Evolutionary conservation across 768 basidiomycete species (phyloP), one percentile per base, ranked within the genome.

Genomic region (Panellus pusillus): DNA sequence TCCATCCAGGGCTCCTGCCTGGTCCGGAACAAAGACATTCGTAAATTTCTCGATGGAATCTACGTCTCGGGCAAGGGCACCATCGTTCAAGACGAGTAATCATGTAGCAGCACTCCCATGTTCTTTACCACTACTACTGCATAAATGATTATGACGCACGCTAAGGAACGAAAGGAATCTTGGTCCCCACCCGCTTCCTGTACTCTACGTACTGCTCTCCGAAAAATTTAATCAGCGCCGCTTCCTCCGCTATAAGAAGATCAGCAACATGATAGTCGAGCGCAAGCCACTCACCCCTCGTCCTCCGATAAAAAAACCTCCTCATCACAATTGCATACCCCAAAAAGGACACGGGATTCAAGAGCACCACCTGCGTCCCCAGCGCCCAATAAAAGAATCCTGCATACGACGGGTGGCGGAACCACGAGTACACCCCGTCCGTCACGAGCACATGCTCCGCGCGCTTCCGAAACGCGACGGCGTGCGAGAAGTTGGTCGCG

Each of bases 11-110:
- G 95, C 63, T 80, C 89, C 57, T 97, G 93, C 79, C 85, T 88
- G 63, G 97, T 99, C 67, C 89, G 93, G 74, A 97, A 98, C 88
- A 99, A 99, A 81, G 96, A 96, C 81, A 98, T 98, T 76, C 93
- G 96, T 66, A 97, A 98, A 81, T 97, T 98, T 82, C 79, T 97
- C 71, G 92, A 95, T 69, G 90, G 92, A 71, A 83, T 94, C 75
- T 93, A 93, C 65, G 91, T 93, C 57, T 93, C 92, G 35, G 87
- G 89, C 66, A 87, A 83, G 76, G 82, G 83, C 54, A 86, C 86
- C 13, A 77, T 89, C 55, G 63, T 74, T 44, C 57, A 70, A 54
- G 83, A 81, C 20, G 73, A 82, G 47, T 80, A 67, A 56, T 56
- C 53, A 40, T 40, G n/a, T 17, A n/a, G 19, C 39, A 20, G 39